A percentile compares a stretch with the other conserved stretches of the same genome.
Evolutionary conservation across 371 early-diverging fungal species (phyloP).

Genomic region (Chytridium lagenaria): DNA sequence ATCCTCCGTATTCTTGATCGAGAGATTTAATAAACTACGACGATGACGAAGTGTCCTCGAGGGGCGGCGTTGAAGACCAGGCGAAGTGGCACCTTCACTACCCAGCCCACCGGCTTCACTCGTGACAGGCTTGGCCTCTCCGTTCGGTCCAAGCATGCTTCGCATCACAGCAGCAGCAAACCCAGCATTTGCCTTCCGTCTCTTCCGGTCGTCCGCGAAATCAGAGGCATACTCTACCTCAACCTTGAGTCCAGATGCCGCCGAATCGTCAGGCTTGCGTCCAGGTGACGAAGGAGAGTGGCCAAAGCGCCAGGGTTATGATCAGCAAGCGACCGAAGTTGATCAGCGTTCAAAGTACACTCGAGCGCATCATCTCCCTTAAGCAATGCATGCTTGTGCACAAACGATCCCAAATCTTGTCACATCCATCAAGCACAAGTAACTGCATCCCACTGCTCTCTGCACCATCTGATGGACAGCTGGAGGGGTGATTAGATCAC

Average conservation of each 20-base stretch:
- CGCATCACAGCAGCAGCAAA: conserved; percentile 17
- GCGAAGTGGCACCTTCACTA: too few species aligned
- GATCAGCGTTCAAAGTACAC: conserved; percentile 47
- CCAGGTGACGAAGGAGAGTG: conserved; percentile 40
- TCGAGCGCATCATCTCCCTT: conserved; percentile 45
- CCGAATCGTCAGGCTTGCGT: conserved; percentile 11
- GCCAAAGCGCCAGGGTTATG: conserved; percentile 18
- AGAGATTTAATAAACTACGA: conserved; percentile 32
- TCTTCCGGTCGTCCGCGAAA: conserved; percentile 2
- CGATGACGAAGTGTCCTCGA: conserved; percentile 38
- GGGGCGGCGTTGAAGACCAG: conserved; percentile 21
- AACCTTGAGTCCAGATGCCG: neutral
- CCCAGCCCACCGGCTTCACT: conserved; percentile 4
- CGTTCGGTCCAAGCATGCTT: conserved; percentile 9
- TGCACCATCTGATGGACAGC: conserved; percentile 48
- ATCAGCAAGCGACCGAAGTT: conserved; percentile 37
- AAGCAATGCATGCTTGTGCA: conserved; percentile 44
- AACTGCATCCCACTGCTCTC: conserved; percentile 40
- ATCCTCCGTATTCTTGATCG: conserved; percentile 26
- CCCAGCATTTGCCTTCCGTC: neutral
- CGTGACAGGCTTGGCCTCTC: conserved; percentile 30
- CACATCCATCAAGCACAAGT: conserved; percentile 59
- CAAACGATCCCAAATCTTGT: conserved; percentile 43
- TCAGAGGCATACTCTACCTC: conserved; percentile 26
- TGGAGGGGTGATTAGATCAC: conserved; percentile 47